Base-by-base conservation (phyloP, 257 asterid genomes). In the Fraxinus pennsylvanica region DNA sequence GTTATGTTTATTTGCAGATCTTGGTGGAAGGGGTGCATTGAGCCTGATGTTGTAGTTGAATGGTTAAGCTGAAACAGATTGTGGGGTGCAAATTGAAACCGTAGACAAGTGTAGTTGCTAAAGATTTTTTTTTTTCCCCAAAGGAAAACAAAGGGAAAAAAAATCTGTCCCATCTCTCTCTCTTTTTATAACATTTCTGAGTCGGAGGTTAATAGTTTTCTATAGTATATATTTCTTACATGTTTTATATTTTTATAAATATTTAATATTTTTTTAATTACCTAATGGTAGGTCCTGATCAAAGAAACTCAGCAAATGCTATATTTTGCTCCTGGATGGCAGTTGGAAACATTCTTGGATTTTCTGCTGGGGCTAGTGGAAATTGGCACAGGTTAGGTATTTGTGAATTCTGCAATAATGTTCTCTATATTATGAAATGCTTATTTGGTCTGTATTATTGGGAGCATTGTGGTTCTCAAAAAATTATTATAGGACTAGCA, bases 311-410 rank as follows among this genome's bases (percentile, higher is more conserved):
- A 1, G 93, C 99, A n/a, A 96, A 96, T 82, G 98, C 99, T 32
- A 67, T 96, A 78, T 96, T 93, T 89, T 94, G 98, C 87, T 81
- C 92, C 22, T 96, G 99, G 99, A 96, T 96, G 99, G 99, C 99
- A 73, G 94, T 96, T 82, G 98, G 98, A 73, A 96, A 96, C 81
- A 93, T 96, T 90, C 88, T 96, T 66, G 99, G 99, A 79, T 96
- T 96, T 89, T 96, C 99, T 74, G 78, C 99, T 41, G 99, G 99
- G 78, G 91, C 99, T 47, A 96, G 98, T 79, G 99, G 98, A 84
- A 85, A 84, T 76, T 96, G 99, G 99, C 92, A 92, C 91, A 91
- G 96, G 99, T 96, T 81, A 79, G 83, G 74, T 73, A 39, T 76
- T 75, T 77, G 25, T 63, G 63, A 33, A 68, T 71, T 32, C 41